Percentiles rank a stretch among this genome's conserved stretches.
phyloP scores from a whole-genome alignment of 768 basidiomycete genomes.

The Lactifluus subvellereus region DNA sequence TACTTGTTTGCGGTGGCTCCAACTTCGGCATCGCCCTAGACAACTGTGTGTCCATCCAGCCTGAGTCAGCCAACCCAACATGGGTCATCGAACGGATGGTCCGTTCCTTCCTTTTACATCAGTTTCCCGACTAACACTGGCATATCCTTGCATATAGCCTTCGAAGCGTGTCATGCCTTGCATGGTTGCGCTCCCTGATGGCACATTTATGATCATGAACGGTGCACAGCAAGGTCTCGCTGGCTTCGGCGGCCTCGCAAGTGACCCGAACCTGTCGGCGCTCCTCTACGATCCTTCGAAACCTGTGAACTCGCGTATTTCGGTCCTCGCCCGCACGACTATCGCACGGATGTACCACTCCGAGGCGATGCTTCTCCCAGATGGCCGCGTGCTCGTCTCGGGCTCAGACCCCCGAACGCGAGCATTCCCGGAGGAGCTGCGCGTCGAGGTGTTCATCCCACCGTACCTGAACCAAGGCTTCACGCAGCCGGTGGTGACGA shows the following conservation, averaged over 20 bases:
- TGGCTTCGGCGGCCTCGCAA: constrained; percentile 62
- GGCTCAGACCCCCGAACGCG: constrained; percentile 68
- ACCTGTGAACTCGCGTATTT: constrained; percentile 45
- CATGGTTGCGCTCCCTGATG: constrained; percentile 65
- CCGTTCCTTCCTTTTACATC: constrained; percentile 48
- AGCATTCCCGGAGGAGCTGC: too few species aligned
- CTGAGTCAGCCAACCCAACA: constrained; percentile 53
- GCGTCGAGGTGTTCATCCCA: too few species aligned
- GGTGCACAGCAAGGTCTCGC: constrained; percentile 66
- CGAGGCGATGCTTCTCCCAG: constrained; percentile 46
- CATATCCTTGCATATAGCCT: constrained; percentile 38
- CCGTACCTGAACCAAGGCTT: constrained; percentile 45
- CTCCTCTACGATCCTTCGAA: constrained; percentile 59
- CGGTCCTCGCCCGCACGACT: constrained; percentile 54
- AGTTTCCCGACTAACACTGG: background rate
- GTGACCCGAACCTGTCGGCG: constrained; percentile 56
- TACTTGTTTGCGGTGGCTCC: too few species aligned
- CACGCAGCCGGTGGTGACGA: constrained; percentile 53
- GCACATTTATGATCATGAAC: constrained; percentile 73
- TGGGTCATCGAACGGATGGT: constrained; percentile 83
- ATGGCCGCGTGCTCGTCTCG: constrained; percentile 68
- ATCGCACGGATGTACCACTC: too few species aligned
- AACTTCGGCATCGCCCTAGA: too few species aligned
- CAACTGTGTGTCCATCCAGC: constrained; percentile 65
- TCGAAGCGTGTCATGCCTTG: constrained; percentile 72